Base-by-base conservation (phyloP, 2,329 filamentous ascomycete genomes). In the Fusarium staphyleae region DNA sequence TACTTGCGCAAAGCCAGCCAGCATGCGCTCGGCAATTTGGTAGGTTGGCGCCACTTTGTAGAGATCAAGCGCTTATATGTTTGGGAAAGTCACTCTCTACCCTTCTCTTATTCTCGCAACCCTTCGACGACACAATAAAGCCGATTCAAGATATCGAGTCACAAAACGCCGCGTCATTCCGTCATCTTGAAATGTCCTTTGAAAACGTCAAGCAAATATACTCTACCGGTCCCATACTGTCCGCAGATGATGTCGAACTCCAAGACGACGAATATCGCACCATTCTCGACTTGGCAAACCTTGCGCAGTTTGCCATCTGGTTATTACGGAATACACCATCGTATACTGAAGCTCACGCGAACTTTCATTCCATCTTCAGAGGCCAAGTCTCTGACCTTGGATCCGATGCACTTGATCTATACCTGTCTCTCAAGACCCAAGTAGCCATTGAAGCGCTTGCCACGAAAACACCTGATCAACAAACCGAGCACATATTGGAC, bases 381-480 rank as follows among this genome's bases (percentile, higher is more conserved):
- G 73, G 75, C 40, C 73, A 76, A 43, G 74, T 78, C 1, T 79
- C 81, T 12, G 74, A 78, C 16, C 70, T 80, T 5, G 72, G 75
- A 3, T 68, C 72, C 10, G 72, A 75, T 2, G 70, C 79, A 34
- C 72, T 75, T 13, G 75, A 77, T 9, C 61, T 82, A 2, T 77
- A 78, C 37, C 65, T 82, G 15, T 74, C 71, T n/a, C 72, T 81
- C 52, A 81, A 79, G 63, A 78, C 77, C 0, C 77, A 79, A 41
- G 66, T 73, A 52, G 72, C 87, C 42, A 85, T 89, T 52, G 74
- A 80, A 37, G 77, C 78, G 10, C 73, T 88, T 15, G 75, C 80
- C 34, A 74, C 74, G 6, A 70, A 81, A 40, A 74, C 78, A 1
- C 82, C 80, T 48, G 80, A 78, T 13, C 72, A 84, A 44, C 65